Conservation (phyloP, 805 yeast species). For the Yarrowia alimentaria region DNA sequence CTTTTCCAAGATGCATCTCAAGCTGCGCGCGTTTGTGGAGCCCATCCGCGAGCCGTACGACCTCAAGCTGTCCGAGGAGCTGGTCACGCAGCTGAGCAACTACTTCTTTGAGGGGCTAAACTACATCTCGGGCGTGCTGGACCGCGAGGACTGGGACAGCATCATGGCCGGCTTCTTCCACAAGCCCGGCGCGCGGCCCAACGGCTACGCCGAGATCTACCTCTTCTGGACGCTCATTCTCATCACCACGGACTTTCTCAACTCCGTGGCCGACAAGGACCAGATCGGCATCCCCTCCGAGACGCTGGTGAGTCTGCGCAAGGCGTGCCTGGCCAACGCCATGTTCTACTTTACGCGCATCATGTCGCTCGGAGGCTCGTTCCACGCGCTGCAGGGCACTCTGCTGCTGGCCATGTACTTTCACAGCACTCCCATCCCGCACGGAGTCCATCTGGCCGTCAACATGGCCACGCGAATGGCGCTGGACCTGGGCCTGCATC, state of each 20-base stretch:
- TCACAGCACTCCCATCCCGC: conserved; percentile 30
- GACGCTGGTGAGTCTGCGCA: background rate
- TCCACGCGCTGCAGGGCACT: conserved; percentile 49
- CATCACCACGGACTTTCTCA: conserved; percentile 4
- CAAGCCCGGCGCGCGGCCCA: conserved; percentile 6
- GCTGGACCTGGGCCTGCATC: conserved; percentile 55
- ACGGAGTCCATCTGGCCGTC: conserved; percentile 42
- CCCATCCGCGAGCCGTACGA: conserved; percentile 22
- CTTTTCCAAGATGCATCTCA: conserved; percentile 11
- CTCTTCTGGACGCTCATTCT: conserved; percentile 19
- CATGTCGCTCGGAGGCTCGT: conserved; percentile 51
- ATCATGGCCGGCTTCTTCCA: background rate
- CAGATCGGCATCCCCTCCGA: background rate
- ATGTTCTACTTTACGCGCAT: conserved; percentile 55
- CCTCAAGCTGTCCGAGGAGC: background rate
- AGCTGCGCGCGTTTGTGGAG: conserved; percentile 22
- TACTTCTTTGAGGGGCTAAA: conserved; percentile 16
- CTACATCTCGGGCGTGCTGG: conserved; percentile 9
- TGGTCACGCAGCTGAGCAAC: background rate
- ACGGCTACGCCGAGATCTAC: conserved; percentile 18
- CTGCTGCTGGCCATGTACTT: conserved; percentile 48
- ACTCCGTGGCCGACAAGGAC: background rate
- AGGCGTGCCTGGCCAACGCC: conserved; percentile 40
- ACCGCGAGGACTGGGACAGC: conserved; percentile 17
- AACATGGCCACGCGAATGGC: conserved; percentile 52